These are phyloP conservation scores for Helianthus tuberosus DNA, from an alignment of 129 eudicot species.

Conservation along the genomic window DNA sequence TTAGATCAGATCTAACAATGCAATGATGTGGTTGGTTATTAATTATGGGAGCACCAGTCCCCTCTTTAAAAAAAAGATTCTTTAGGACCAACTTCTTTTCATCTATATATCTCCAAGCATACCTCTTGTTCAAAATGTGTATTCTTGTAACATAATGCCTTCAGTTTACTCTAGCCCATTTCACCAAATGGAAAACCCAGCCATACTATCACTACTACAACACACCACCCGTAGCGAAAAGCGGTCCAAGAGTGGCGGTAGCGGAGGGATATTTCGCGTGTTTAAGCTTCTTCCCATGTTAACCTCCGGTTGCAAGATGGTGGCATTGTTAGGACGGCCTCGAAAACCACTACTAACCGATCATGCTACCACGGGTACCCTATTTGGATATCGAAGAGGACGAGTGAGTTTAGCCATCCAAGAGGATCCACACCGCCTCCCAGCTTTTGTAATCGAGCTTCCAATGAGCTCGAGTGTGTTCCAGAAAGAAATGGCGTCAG, in stretches of 20 bases:
- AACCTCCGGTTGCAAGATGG: conserved; percentile 88
- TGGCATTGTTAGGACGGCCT: conserved; percentile 62
- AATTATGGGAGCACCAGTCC: conserved; percentile 6
- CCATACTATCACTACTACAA: conserved; percentile 59
- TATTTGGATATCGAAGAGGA: conserved; percentile 80
- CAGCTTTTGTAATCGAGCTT: conserved; percentile 69
- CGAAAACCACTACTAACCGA: conserved; percentile 53
- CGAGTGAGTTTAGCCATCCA: conserved; percentile 72
- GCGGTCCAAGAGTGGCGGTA: conserved; percentile 37
- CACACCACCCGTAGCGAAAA: conserved; percentile 44
- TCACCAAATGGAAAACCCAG: conserved; percentile 62
- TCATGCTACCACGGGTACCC: conserved; percentile 63
- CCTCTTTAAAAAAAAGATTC: neutral
- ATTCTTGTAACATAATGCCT: conserved; percentile 41
- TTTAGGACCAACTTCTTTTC: conserved; percentile 10
- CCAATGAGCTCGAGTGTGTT: conserved; percentile 62
- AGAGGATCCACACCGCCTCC: conserved; percentile 75
- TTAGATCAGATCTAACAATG: conserved; percentile 1
- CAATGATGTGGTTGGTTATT: conserved; percentile 14
- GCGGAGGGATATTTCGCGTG: conserved; percentile 71
- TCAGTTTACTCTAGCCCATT: conserved; percentile 54
- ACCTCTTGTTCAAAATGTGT: neutral
- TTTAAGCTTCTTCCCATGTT: conserved; percentile 90
- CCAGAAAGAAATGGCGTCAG: conserved; percentile 76
- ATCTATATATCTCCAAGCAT: conserved; percentile 14